Evolutionary conservation across 768 basidiomycete species (phyloP).

Genomic region (Boletellus emodensis): DNA sequence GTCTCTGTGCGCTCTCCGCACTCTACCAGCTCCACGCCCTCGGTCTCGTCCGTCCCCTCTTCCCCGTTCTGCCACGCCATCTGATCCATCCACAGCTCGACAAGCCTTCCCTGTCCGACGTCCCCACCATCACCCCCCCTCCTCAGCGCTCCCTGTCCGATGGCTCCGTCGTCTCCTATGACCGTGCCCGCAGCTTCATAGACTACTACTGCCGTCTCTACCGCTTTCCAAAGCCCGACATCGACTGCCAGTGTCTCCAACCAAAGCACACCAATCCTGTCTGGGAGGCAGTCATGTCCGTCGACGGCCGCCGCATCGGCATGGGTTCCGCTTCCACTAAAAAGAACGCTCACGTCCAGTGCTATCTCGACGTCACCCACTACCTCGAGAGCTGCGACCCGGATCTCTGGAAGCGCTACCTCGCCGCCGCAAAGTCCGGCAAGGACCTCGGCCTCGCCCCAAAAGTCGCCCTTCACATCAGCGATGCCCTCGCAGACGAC

Average conservation of each 20-base stretch:
- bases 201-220: constrained; percentile 89
- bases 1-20: constrained; percentile 72
- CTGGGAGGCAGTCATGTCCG: constrained; percentile 76
- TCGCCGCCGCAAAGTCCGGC: constrained; percentile 56
- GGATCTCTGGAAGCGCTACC: constrained; percentile 71
- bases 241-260: constrained; percentile 46
- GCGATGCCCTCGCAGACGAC: constrained; percentile 58
- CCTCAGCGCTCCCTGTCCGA: constrained; percentile 49
- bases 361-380: constrained; percentile 82
- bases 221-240: constrained; percentile 66
- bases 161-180: constrained; percentile 58
- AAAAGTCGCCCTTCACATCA: constrained; percentile 62
- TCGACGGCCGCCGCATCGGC: constrained; percentile 78
- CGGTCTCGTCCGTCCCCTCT: constrained; percentile 51
- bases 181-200: constrained; percentile 84
- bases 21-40: constrained; percentile 62
- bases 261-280: constrained; percentile 17
- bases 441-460: constrained; percentile 70
- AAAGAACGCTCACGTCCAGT: constrained; percentile 65
- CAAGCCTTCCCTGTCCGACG: constrained; percentile 22
- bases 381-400: constrained; percentile 86
- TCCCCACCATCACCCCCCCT: constrained; percentile 3
- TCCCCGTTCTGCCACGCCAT: not conserved
- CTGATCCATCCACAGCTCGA: constrained; percentile 25
- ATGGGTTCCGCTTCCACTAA: constrained; percentile 67